These are phyloP conservation scores for Ceratobasidium sp. DNA, from an alignment of 1,284 basidiomycete genomes.

Conservation along the genomic window DNA sequence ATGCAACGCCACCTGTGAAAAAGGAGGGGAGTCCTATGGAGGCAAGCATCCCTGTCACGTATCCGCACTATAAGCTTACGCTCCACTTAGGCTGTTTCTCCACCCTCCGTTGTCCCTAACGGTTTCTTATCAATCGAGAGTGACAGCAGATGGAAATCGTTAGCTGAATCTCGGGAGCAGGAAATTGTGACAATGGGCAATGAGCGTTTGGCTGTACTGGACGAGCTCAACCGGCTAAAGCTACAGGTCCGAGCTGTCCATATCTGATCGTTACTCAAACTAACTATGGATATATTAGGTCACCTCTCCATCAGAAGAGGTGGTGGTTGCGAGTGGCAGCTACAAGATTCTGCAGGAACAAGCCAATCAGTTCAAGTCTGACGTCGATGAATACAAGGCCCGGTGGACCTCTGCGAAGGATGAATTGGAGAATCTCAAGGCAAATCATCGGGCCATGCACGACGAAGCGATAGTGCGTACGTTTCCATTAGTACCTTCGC, in stretches of 20 bases:
- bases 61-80: background rate
- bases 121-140: conserved; percentile 1
- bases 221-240: conserved; percentile 42
- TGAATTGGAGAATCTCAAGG: conserved; percentile 54
- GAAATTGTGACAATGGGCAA: conserved; percentile 27
- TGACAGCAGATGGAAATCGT: conserved; percentile 22
- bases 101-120: background rate
- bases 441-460: conserved; percentile 35
- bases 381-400: conserved; percentile 55
- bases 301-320: conserved; percentile 59
- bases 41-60: background rate
- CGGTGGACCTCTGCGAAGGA: conserved; percentile 58
- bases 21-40: conserved; percentile 30
- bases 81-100: background rate
- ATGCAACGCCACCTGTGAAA: conserved; percentile 18
- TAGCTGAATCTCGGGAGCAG: conserved; percentile 42
- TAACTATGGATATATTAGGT: conserved; percentile 53
- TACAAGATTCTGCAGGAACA: conserved; percentile 64
- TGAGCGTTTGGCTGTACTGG: conserved; percentile 34
- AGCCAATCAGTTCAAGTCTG: conserved; percentile 47
- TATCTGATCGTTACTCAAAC: background rate
- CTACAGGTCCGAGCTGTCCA: conserved; percentile 39
- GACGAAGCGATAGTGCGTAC: conserved; percentile 24
- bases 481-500: background rate
- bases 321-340: conserved; percentile 59